Conservation (phyloP, 2,329 filamentous ascomycete species). For the Exophiala bonariae region DNA sequence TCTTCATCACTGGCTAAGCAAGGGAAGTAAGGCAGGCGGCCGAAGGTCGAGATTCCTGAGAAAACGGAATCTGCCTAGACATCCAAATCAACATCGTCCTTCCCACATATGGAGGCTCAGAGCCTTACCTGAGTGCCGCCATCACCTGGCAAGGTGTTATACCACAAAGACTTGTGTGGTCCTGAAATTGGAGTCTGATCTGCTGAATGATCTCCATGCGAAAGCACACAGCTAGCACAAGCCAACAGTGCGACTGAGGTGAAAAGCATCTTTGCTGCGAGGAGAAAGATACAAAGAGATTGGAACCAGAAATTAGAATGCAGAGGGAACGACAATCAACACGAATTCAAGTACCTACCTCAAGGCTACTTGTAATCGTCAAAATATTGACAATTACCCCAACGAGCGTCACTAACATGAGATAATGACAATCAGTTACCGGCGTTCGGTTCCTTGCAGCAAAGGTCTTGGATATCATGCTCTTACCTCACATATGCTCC, state of each 20-base stretch:
- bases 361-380: too few relatives aligned
- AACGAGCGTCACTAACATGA: too few relatives aligned
- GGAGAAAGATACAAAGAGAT: not conserved
- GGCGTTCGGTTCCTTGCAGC: slow-evolving; percentile 1
- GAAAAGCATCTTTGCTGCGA: slow-evolving; percentile 22
- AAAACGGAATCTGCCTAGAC: slow-evolving; percentile 81
- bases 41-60: slow-evolving; percentile 84
- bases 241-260: slow-evolving; percentile 29
- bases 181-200: slow-evolving; percentile 63
- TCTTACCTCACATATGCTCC: not conserved
- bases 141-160: slow-evolving; percentile 78
- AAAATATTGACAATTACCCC: too few relatives aligned
- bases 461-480: not conserved
- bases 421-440: too few relatives aligned
- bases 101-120: not conserved
- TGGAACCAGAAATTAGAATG: not conserved
- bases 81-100: not conserved
- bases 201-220: slow-evolving; percentile 59
- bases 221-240: slow-evolving; percentile 53
- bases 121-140: slow-evolving; percentile 73
- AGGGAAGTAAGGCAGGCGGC: slow-evolving; percentile 73
- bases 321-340: not conserved
- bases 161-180: slow-evolving; percentile 76
- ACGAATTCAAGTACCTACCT: too few relatives aligned
- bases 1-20: slow-evolving; percentile 70